Evolutionary conservation across 305 asterid species (phyloP), one percentile per base, ranked within the genome.

Genomic region (Solanum hybrid): DNA sequence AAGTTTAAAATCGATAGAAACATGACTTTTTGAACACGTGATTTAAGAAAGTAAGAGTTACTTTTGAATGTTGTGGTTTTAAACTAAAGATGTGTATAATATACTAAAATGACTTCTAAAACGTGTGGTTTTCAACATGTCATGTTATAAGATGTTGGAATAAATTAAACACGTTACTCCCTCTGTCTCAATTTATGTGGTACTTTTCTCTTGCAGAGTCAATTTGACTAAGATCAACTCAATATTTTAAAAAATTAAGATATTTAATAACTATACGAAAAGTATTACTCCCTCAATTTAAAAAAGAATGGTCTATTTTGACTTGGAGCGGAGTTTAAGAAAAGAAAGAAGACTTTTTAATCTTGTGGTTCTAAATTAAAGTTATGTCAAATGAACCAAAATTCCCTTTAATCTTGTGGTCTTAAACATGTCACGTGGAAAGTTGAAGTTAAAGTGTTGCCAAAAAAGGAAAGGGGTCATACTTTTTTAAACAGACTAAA

Each of bases 121-220:
- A 42, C 20, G 1, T 14, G 22, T 72, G 22, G 1, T 31, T 2
- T 31, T 31, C 10, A 75, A 75, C 24, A 75, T 75, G 6, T 31
- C 7, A 16, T 75, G 6, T 56, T 56, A 56, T 7, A 14, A 31
- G 24, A 75, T 29, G 24, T 75, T 75, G 38, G 6, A 75, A 31
- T 16, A 75, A 56, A 17, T 17, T 56, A 56, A 73, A 73, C 0
- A 0, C 3, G 0, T 29, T 75, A 75, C 36, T 29, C 12, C n/a
- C 5, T 12, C 0, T 4, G 11, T 29, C n/a, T 16, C 79, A 73
- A 14, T 75, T 75, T 31, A 4, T 31, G 38, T 75, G 37, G 6
- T 29, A 31, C 7, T 31, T 75, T 75, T 3, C 24, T 16, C 0
- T 16, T 5, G 0, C 7, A 14, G 2, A 31, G 1, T 0, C 24